phyloP scores from a whole-genome alignment of 208 protist genomes.

The Balamuthia mandrillaris region DNA sequence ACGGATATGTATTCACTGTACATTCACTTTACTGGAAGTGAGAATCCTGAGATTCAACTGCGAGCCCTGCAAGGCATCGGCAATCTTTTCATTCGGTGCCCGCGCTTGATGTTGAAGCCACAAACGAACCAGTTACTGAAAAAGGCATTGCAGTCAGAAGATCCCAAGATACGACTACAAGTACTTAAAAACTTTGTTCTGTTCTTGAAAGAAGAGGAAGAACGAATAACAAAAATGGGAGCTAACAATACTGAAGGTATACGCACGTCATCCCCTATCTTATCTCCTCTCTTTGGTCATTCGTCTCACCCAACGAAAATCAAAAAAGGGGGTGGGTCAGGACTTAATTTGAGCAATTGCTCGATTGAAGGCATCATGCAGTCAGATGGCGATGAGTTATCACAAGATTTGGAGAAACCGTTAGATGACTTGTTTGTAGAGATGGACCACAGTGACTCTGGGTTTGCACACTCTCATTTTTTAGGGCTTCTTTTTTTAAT shows the following conservation, averaged over 20 bases:
- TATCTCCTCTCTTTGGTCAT: not conserved
- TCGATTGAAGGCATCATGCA: not conserved
- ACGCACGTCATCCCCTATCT: not conserved
- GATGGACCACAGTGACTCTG: constrained; percentile 37
- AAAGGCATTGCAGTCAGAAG: not conserved
- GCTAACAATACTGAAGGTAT: too few species aligned
- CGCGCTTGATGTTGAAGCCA: constrained; percentile 26
- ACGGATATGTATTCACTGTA: not conserved
- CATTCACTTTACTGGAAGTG: not conserved
- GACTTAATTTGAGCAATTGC: not conserved
- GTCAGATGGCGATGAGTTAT: constrained; percentile 22
- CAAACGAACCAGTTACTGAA: constrained; percentile 2
- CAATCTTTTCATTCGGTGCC: not conserved
- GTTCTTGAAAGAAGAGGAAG: too few species aligned
- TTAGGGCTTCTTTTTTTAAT: not conserved
- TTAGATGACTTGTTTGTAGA: too few species aligned
- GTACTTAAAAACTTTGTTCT: not conserved
- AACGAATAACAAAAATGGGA: too few species aligned
- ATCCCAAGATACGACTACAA: constrained; percentile 6
- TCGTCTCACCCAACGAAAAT: not conserved
- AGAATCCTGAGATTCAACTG: constrained; percentile 9
- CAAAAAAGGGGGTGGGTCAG: not conserved
- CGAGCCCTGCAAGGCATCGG: not conserved
- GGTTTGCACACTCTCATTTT: not conserved
- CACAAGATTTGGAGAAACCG: too few species aligned